Percentiles rank a stretch among this genome's conserved stretches.
phyloP scores from a whole-genome alignment of 2,329 filamentous ascomycete species.

The Xylaria arbuscula region DNA sequence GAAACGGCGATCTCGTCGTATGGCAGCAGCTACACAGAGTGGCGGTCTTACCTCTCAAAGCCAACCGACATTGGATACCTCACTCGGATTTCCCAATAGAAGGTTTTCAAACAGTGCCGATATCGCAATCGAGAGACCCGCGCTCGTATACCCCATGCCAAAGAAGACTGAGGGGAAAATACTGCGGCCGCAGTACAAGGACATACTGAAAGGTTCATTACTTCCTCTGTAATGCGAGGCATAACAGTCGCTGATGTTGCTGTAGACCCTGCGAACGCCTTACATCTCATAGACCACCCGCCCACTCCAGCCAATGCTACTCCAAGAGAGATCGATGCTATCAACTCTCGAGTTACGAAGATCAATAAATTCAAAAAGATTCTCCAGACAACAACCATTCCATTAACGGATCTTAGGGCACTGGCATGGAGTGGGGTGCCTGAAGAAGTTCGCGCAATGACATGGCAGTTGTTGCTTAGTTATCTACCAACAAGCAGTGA shows the following conservation, averaged over 20 bases:
- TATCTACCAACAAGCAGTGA: conserved; percentile 98
- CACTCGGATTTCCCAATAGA: conserved; percentile 58
- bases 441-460: conserved; percentile 95
- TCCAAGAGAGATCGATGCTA: conserved; percentile 84
- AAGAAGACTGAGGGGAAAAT: conserved; percentile 96
- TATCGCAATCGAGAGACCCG: conserved; percentile 89
- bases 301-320: conserved; percentile 77
- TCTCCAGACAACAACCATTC: conserved; percentile 89
- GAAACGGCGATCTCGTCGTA: conserved; percentile 75
- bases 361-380: conserved; percentile 99
- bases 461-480: conserved; percentile 95
- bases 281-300: conserved; percentile 93
- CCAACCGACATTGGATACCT: conserved; percentile 52
- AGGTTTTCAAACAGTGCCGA: conserved; percentile 87
- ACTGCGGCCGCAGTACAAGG: conserved; percentile 95
- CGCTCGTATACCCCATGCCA: conserved; percentile 84
- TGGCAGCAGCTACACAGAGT: conserved; percentile 60
- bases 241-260: conserved; percentile 13
- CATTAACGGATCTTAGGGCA: conserved; percentile 82
- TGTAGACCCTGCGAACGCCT: conserved; percentile 84
- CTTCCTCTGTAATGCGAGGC: background rate
- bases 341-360: conserved; percentile 87
- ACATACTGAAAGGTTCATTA: conserved; percentile 77
- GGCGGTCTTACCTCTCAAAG: conserved; percentile 47
- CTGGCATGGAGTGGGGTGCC: conserved; percentile 95